Base-by-base conservation (phyloP, 192 early-diverging fungal species). In the Podila epicladia region DNA sequence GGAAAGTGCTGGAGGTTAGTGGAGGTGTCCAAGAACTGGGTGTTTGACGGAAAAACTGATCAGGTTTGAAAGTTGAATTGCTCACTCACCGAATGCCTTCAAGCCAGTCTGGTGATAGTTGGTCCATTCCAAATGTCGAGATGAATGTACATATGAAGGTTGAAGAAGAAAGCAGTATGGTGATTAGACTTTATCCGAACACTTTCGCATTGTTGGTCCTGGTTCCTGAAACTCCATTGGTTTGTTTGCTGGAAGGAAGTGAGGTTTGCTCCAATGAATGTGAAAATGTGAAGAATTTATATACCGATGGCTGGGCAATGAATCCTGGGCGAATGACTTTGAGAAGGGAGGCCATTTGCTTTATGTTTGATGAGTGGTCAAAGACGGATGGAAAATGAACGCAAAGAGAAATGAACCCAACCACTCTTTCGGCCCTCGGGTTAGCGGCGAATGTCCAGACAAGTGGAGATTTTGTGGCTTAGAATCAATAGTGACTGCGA, bases 241-340 rank as follows among this genome's bases (percentile, higher is more conserved):
- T 45, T 37, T 58, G 24, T 58, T 19, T 9, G 33, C 9, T 19
- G 33, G 26, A 62, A 12, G 31, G 19, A 32, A 2, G 12, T 9
- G 4, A 19, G 9, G 2, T 61, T 20, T 20, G 5, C 26, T 31
- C 11, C 11, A 62, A 31, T 20, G 29, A 20, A n/a, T 6, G 19
- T 58, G 41, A 24, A 24, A 35, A 20, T 65, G 13, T 26, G 12
- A 13, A 15, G 26, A 61, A 61, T 0, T 32, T 31, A 6, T 19
- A 31, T 76, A 76, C 74, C 74, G 74, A 76, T n/a, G 62, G 74
- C 63, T 70, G 74, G 28, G 64, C 41, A 35, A 71, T 33, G 66
- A 75, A 53, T 70, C 74, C 70, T 22, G 70, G 69, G 50, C 76
- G 76, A 66, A 66, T 31, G 58, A 64, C 26, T 50, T 51, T 79